Percentiles rank a stretch among this genome's conserved stretches.
These are phyloP conservation scores for Aspergillus clavatus DNA, from an alignment of 2,329 filamentous ascomycete genomes.

Conservation along the genomic window DNA sequence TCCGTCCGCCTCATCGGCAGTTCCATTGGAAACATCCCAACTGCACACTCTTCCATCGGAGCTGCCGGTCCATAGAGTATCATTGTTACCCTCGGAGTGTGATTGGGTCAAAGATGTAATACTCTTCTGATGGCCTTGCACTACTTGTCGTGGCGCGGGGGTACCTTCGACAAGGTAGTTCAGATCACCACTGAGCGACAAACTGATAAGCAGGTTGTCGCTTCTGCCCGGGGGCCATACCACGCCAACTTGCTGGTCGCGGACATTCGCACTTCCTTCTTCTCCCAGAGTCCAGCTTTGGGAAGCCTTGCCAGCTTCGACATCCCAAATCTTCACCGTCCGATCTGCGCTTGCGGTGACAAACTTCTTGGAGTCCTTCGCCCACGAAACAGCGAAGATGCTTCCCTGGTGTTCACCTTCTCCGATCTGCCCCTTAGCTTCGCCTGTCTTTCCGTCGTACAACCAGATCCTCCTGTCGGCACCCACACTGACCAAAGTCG, in stretches of 20 bases:
- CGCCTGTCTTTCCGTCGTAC: conserved; percentile 94
- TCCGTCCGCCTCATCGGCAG: conserved; percentile 68
- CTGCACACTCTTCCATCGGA: conserved; percentile 82
- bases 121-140: conserved; percentile 87
- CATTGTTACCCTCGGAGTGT: conserved; percentile 42
- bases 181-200: conserved; percentile 82
- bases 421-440: conserved; percentile 66
- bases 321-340: conserved; percentile 92
- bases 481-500: conserved; percentile 75
- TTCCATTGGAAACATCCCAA: conserved; percentile 72
- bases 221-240: conserved; percentile 78
- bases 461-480: conserved; percentile 90
- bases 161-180: conserved; percentile 78
- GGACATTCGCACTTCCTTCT: conserved; percentile 65
- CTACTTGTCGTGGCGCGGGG: conserved; percentile 61
- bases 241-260: conserved; percentile 89
- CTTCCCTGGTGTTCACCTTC: conserved; percentile 81
- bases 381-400: conserved; percentile 89
- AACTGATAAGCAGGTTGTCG: conserved; percentile 83
- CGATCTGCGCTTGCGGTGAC: conserved; percentile 92
- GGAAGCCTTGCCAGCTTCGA: conserved; percentile 67
- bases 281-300: conserved; percentile 83
- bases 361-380: conserved; percentile 75
- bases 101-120: conserved; percentile 70
- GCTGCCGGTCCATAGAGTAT: conserved; percentile 80